Evolutionary conservation across 768 basidiomycete genomes (phyloP).

Genomic region (Pisolithus albus): DNA sequence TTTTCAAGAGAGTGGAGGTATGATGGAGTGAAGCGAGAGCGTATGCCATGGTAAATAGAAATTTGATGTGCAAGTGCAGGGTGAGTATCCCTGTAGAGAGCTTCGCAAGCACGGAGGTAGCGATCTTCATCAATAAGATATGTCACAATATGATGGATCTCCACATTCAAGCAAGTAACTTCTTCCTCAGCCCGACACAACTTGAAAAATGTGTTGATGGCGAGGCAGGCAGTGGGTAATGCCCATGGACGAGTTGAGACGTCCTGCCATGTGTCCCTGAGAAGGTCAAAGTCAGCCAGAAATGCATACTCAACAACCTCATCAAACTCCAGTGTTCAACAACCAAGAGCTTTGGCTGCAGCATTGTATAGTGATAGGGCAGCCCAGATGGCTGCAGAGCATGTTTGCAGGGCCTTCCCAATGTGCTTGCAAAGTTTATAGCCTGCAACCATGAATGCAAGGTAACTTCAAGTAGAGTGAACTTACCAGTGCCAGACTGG

Average conservation of each 20-base stretch:
- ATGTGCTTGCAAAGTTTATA: slow-evolving; percentile 7
- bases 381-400: slow-evolving; percentile 7
- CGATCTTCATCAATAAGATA: not conserved
- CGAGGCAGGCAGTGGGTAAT: slow-evolving; percentile 4
- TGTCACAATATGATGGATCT: not conserved
- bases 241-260: slow-evolving; percentile 12
- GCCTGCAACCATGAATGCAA: not conserved
- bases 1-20: too few relatives aligned
- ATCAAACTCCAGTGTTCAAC: slow-evolving; percentile 9
- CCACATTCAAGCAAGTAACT: not conserved
- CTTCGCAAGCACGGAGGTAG: too few relatives aligned
- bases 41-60: too few relatives aligned
- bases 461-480: not conserved
- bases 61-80: too few relatives aligned
- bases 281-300: slow-evolving; percentile 10
- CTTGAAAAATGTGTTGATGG: not conserved
- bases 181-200: not conserved
- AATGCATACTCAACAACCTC: slow-evolving; percentile 14
- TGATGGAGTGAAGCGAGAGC: too few relatives aligned
- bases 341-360: not conserved
- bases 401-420: slow-evolving; percentile 1
- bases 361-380: slow-evolving; percentile 5
- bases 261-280: not conserved
- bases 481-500: slow-evolving; percentile 10
- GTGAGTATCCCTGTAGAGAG: too few relatives aligned